Conservation (phyloP, 2,329 filamentous ascomycete genomes). For the Stemphylium beticola region DNA sequence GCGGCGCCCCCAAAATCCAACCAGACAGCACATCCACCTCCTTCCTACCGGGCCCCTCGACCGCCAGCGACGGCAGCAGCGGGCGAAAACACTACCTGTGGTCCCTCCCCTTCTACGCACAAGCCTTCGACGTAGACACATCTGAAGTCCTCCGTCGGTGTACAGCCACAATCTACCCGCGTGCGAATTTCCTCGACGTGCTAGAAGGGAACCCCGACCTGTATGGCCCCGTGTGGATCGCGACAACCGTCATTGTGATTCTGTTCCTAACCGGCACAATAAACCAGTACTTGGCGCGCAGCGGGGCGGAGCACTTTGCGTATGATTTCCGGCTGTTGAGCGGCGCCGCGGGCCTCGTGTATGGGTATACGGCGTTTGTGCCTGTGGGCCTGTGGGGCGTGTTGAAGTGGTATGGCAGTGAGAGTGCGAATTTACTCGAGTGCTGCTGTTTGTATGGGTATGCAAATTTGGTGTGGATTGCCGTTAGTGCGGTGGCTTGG, state of each 20-base stretch:
- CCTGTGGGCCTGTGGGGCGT: slow-evolving; percentile 85
- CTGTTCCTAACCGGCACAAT: slow-evolving; percentile 95
- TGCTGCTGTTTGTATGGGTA: slow-evolving; percentile 97
- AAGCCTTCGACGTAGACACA: slow-evolving; percentile 99
- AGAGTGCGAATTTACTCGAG: slow-evolving; percentile 90
- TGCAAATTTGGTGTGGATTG: slow-evolving; percentile 96
- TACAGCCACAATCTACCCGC: slow-evolving; percentile 85
- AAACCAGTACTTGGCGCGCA: slow-evolving; percentile 80
- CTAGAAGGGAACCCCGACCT: slow-evolving; percentile 96
- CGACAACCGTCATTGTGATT: slow-evolving; percentile 94
- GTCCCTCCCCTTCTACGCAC: slow-evolving; percentile 90
- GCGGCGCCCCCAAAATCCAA: slow-evolving; percentile 52
- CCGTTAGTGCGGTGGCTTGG: slow-evolving; percentile 90
- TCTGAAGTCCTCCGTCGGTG: slow-evolving; percentile 86
- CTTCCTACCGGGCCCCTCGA: slow-evolving; percentile 46
- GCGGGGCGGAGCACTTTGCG: slow-evolving; percentile 73
- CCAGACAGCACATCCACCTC: slow-evolving; percentile 48
- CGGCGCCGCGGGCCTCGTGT: slow-evolving; percentile 88
- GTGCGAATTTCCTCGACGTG: slow-evolving; percentile 94
- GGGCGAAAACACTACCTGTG: slow-evolving; percentile 82
- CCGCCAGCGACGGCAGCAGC: slow-evolving; percentile 20
- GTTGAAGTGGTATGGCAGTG: slow-evolving; percentile 93
- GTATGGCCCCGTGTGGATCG: slow-evolving; percentile 98
- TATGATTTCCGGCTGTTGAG: slow-evolving; percentile 92
- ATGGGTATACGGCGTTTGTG: slow-evolving; percentile 86